Evolutionary conservation across 1,284 basidiomycete species (phyloP), one percentile per base, ranked within the genome.

Genomic region (Papiliotrema laurentii): DNA sequence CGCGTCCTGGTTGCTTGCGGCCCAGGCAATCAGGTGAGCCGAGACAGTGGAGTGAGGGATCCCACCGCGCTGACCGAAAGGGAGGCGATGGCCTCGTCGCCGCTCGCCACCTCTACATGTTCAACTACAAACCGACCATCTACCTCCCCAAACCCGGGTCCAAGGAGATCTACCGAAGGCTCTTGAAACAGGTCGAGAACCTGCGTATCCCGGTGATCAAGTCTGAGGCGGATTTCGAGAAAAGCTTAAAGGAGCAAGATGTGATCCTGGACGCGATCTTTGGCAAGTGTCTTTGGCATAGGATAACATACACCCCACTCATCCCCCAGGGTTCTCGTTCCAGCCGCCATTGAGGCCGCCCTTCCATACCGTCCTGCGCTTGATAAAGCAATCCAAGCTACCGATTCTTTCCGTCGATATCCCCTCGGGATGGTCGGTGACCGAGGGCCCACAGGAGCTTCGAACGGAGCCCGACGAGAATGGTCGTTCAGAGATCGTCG

Each of bases 61-160:
- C 21, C n/a, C n/a, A 25, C 4, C 35, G 2, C 5, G 14, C 35
- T 31, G 25, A 43, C 22, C 5, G 3, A 21, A 13, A 80, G 79
- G 92, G 96, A 11, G 96, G 94, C 4, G 96, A 99, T 72, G 96
- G 96, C 2, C 78, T 99, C 0, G 94, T 97, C 2, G 96, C 96
- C 14, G 94, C 96, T 28, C 79, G 94, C 25, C 96, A 99, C 73
- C 80, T 98, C 4, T 82, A 84, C 21, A 86, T 91, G 80, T 94
- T 96, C 69, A 86, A 86, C 4, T 96, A 93, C 70, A 76, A 80
- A 47, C 86, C 89, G 0, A 86, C 81, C 0, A 79, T 97, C 19
- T 94, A 89, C 75, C 85, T 93, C 78, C 92, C 93, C 13, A 96
- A 96, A 80, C 89, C 89, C 56, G 55, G 72, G 37, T 28, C 35